Base-by-base conservation (phyloP, 371 early-diverging fungal species). In the Haplosporangium sp. region DNA sequence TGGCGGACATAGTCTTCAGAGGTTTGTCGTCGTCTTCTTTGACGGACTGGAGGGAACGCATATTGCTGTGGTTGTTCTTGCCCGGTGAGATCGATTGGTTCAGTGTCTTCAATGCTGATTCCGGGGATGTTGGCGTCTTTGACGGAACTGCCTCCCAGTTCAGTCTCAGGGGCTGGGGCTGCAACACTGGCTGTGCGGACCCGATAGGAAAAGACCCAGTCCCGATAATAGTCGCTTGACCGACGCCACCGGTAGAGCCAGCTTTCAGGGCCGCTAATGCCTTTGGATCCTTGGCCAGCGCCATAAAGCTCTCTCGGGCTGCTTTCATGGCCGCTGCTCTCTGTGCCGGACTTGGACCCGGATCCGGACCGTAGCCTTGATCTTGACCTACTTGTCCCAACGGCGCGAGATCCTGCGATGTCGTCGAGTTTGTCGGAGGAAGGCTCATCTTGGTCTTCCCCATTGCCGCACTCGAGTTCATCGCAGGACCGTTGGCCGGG, bases 161-260 rank as follows among this genome's bases (percentile, higher is more conserved):
- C 70, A 63, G 42, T 46, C 62, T 67, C 56, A 62, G 62, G 54
- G 66, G 70, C 36, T 23, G 55, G 21, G 66, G 48, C n/a, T 75
- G 76, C 62, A 70, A 43, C 50, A 75, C 62, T 59, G 76, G 76
- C 67, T 75, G 76, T 57, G 66, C 59, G 56, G 76, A 75, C 67
- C 76, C 76, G 67, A 66, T 70, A 75, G 76, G 71, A 70, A 75
- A 75, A 60, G 76, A 75, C 54, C 76, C 76, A 75, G 76, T 75
- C 63, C 70, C 76, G 70, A 75, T 75, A 75, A 75, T 75, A 75
- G 76, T 75, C 71, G 76, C 70, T 54, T 75, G 76, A 70, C 76
- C 71, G 63, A 59, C 70, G 52, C 76, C 76, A 75, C 67, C 76
- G 62, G 63, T 75, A 59, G 73, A 67, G 57, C 77, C 77, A 71